Conservation (phyloP, 805 yeast species). For the Sporopachydermia lactativora region DNA sequence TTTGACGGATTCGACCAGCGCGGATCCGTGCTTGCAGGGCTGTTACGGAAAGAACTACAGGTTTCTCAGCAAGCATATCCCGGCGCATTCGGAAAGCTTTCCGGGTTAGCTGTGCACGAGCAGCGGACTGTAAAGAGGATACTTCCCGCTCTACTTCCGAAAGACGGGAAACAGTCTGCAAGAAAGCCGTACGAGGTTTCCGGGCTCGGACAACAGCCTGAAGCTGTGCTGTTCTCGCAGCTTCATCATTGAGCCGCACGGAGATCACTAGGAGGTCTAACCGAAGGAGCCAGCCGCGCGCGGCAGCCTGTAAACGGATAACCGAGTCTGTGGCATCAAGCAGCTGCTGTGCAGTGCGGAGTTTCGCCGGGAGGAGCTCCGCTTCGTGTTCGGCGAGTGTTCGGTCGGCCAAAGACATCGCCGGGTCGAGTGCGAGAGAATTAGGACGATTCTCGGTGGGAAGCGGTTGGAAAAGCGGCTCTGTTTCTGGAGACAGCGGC, state of each 20-base stretch:
- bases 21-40: constrained; percentile 9
- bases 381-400: constrained; percentile 1
- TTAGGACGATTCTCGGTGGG: no score
- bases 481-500: no score
- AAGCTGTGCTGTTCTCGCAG: constrained; percentile 9
- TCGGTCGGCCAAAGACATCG: not conserved
- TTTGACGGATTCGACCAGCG: constrained; percentile 6
- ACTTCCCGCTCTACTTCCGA: constrained; percentile 3
- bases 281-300: not conserved
- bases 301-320: not conserved
- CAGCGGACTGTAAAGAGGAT: constrained; percentile 2
- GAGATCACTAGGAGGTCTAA: not conserved
- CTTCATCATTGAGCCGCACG: not conserved
- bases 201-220: constrained; percentile 1
- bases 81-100: not conserved
- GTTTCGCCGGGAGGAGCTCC: not conserved
- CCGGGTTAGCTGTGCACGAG: not conserved
- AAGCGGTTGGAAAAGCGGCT: no score
- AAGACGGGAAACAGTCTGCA: constrained; percentile 3
- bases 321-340: not conserved
- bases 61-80: not conserved
- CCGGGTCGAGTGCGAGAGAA: no score
- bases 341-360: not conserved
- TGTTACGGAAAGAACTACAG: not conserved
- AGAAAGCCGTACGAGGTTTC: constrained; percentile 6